These are phyloP conservation scores for Cladophialophora yegresii DNA, from an alignment of 2,329 filamentous ascomycete genomes.

Conservation along the genomic window DNA sequence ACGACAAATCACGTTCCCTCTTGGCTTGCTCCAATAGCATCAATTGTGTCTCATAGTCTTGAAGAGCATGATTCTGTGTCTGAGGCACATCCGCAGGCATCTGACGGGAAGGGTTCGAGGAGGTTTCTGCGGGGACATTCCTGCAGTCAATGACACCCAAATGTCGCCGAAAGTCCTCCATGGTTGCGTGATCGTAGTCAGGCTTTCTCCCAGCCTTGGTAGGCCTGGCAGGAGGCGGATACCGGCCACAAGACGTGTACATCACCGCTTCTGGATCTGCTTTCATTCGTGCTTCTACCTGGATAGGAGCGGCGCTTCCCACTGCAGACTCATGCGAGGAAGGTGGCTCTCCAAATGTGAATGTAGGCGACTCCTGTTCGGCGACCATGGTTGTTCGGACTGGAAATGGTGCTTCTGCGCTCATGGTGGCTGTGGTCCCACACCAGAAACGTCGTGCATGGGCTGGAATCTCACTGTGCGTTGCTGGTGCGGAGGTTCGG, in stretches of 20 bases:
- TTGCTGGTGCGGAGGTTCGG: background rate
- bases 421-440: background rate
- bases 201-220: background rate
- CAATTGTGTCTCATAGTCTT: conserved; percentile 16
- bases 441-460: background rate
- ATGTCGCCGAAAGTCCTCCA: background rate
- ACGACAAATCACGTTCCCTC: background rate
- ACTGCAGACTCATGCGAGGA: background rate
- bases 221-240: background rate
- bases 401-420: background rate
- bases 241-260: background rate
- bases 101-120: background rate
- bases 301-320: background rate
- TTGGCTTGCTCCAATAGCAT: conserved; percentile 17
- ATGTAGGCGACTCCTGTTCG: conserved; percentile 10
- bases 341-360: conserved; percentile 5
- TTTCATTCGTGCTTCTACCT: background rate
- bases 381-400: background rate
- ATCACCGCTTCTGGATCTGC: background rate
- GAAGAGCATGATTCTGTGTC: background rate
- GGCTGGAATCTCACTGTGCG: background rate
- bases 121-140: background rate
- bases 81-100: background rate
- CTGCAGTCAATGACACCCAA: conserved; percentile 10
- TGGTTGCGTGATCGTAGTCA: conserved; percentile 5